Percentiles rank a stretch among this genome's conserved stretches.
phyloP scores from a whole-genome alignment of 768 basidiomycete species.

The Boletus coccyginus region DNA sequence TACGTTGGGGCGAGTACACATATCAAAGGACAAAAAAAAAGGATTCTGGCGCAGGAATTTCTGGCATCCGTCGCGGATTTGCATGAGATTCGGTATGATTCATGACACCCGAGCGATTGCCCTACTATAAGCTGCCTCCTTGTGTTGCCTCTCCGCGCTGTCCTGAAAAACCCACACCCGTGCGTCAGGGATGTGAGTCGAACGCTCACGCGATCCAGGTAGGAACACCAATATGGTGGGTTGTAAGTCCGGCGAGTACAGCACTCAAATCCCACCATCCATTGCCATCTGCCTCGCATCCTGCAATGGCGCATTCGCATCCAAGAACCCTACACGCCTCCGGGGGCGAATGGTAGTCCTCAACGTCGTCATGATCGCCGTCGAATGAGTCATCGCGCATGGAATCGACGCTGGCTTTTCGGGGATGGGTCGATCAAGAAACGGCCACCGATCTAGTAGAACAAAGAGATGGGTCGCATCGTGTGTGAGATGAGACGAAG shows the following conservation, averaged over 20 bases:
- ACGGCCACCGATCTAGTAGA: constrained; percentile 57
- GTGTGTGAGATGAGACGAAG: neutral
- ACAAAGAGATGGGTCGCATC: constrained; percentile 34
- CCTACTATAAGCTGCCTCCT: constrained; percentile 41
- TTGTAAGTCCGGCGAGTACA: constrained; percentile 65
- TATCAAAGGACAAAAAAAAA: no score
- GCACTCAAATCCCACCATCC: constrained; percentile 78
- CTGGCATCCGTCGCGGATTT: no score
- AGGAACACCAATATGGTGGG: constrained; percentile 57
- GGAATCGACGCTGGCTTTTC: constrained; percentile 48
- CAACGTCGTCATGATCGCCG: no score
- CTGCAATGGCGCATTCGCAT: constrained; percentile 38
- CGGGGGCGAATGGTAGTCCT: constrained; percentile 40
- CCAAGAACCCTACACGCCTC: constrained; percentile 70
- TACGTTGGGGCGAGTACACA: no score
- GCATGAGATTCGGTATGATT: no score
- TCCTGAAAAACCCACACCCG: neutral
- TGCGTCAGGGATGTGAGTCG: neutral
- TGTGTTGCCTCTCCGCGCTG: constrained; percentile 50
- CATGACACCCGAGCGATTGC: constrained; percentile 61
- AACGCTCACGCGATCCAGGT: constrained; percentile 71
- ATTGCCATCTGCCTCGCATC: constrained; percentile 66
- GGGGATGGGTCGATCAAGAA: constrained; percentile 58
- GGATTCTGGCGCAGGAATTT: no score
- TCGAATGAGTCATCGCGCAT: no score